Evolutionary conservation across 2,329 filamentous ascomycete genomes (phyloP).

Genomic region (Hypoxylon rubiginosum): DNA sequence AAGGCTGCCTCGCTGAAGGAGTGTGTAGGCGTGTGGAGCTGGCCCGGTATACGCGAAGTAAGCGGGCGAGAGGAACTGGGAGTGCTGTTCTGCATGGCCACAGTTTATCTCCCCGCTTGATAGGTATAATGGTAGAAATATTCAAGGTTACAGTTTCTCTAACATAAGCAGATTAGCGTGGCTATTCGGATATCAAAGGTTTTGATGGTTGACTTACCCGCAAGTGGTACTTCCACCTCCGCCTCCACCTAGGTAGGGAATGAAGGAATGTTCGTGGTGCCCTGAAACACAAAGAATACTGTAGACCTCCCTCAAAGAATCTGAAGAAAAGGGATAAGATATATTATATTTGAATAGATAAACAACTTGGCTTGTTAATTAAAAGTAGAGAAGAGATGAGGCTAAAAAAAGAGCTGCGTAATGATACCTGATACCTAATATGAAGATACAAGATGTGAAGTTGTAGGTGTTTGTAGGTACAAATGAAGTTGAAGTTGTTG

Average conservation of each 20-base stretch:
- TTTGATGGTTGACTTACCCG: slow-evolving; percentile 14
- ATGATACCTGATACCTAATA: no score
- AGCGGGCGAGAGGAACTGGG: slow-evolving; percentile 42
- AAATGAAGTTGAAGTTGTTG: slow-evolving; percentile 20
- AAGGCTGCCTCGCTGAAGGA: slow-evolving; percentile 48
- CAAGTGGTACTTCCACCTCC: background rate
- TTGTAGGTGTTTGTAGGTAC: no score
- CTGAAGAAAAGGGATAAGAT: background rate
- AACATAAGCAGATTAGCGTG: background rate
- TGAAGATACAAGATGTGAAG: background rate
- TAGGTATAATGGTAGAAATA: background rate
- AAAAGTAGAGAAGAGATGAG: background rate
- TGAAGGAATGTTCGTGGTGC: background rate
- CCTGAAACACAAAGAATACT: background rate
- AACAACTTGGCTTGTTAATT: background rate
- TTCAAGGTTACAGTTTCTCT: background rate
- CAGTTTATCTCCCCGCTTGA: background rate
- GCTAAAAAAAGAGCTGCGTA: background rate
- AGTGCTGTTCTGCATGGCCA: slow-evolving; percentile 34
- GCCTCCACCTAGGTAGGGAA: background rate
- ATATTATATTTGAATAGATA: background rate
- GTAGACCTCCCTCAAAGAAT: background rate
- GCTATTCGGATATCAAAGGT: background rate
- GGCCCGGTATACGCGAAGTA: slow-evolving; percentile 37
- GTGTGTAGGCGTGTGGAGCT: slow-evolving; percentile 50